Base-by-base conservation (phyloP, 1,139 yeast genomes). In the Debaryomyces nepalensis region DNA sequence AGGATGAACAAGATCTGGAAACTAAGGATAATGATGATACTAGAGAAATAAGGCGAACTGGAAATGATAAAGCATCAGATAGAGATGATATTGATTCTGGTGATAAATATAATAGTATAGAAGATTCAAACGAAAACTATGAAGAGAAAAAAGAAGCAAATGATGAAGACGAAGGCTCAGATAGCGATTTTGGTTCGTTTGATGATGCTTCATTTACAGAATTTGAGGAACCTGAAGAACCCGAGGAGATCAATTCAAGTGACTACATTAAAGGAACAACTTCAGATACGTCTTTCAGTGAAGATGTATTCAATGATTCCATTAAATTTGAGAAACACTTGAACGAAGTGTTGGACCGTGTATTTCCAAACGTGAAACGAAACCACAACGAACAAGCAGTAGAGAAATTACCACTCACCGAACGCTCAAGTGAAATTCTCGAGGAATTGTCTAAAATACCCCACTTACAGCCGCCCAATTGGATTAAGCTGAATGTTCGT, bases 401-500 rank as follows among this genome's bases (percentile, higher is more conserved):
- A n/a, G 7, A 4, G 15, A n/a, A 24, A 12, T 16, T 30, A 4
- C 39, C 67, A 15, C 50, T 70, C 7, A 56, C 61, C 31, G 62
- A 61, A 24, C 44, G 68, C 41, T 55, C 74, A 1, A 43, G 42
- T 8, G 59, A 60, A 33, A 65, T 66, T 18, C 67, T 55, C 59
- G 49, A 49, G 4, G 68, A 68, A 41, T 55, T 79, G 16, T 63
- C 77, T 0, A 58, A 64, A 8, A 48, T 64, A 11, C 81, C 81
- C 1, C 68, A 69, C 41, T 58, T 76, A 35, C 70, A 67, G 24
- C 82, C 81, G 0, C 70, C 74, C 22, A 81, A 78, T 51, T 84
- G 89, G 89, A 68, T 69, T 26, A 70, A 71, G 43, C 79, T 81
- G 64, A 72, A 78, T 24, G 71, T 82, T 20, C 74, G 88, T 31